phyloP scores from a whole-genome alignment of 208 protist genomes.

The Lotmaria passim region DNA sequence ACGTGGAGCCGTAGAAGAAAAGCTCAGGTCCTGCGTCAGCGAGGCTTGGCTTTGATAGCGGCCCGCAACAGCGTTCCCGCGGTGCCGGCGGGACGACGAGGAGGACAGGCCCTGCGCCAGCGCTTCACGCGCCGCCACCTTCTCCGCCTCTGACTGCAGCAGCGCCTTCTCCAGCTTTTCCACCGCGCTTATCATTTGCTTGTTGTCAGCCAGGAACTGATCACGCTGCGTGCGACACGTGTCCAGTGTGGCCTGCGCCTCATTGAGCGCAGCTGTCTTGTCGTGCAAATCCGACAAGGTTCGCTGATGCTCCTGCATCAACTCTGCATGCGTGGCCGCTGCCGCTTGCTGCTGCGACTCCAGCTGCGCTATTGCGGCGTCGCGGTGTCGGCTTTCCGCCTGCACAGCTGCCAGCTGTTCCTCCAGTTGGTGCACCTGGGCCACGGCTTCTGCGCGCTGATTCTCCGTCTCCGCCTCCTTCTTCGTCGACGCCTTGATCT shows the following conservation, averaged over 20 bases:
- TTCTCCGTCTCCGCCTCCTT: background rate
- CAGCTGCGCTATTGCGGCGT: background rate
- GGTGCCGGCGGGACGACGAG: slow-evolving; percentile 20
- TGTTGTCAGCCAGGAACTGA: slow-evolving; percentile 64
- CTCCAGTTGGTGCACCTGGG: slow-evolving; percentile 6
- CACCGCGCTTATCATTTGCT: slow-evolving; percentile 57
- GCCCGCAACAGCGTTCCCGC: slow-evolving; percentile 6
- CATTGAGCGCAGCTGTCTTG: slow-evolving; percentile 18
- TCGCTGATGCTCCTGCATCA: slow-evolving; percentile 21
- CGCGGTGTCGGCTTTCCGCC: slow-evolving; percentile 5
- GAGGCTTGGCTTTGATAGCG: slow-evolving; percentile 21
- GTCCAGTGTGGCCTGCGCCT: slow-evolving; percentile 22
- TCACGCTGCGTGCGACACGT: slow-evolving; percentile 34
- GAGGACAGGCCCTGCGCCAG: slow-evolving; percentile 60
- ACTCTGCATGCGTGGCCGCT: background rate
- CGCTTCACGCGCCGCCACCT: slow-evolving; percentile 55
- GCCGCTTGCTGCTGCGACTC: slow-evolving; percentile 5
- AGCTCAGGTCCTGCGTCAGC: slow-evolving; percentile 34
- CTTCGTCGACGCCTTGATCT: background rate
- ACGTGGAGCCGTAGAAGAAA: slow-evolving; percentile 17
- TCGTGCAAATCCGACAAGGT: slow-evolving; percentile 26
- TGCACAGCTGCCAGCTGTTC: slow-evolving; percentile 9
- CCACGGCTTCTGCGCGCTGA: slow-evolving; percentile 2
- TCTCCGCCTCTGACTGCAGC: slow-evolving; percentile 59
- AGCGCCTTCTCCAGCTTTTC: slow-evolving; percentile 65